Conservation (phyloP, 192 early-diverging fungal species). For the Mortierella alpina region DNA sequence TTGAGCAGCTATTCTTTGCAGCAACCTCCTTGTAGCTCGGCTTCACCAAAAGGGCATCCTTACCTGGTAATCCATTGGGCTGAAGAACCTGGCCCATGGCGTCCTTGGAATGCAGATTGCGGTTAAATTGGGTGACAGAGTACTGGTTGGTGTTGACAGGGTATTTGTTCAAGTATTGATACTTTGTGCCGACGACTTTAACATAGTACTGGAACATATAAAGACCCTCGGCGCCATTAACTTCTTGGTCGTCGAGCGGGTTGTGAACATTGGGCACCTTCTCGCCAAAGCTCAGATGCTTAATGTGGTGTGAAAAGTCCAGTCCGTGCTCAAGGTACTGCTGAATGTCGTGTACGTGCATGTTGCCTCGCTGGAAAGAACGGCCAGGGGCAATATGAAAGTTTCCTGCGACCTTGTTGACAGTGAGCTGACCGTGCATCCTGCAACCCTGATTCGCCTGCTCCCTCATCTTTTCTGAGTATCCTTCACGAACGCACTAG, state of each 20-base stretch:
- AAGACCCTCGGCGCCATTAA: slow-evolving; percentile 22
- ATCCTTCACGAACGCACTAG: slow-evolving; percentile 89
- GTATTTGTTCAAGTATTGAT: slow-evolving; percentile 74
- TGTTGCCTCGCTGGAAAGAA: slow-evolving; percentile 71
- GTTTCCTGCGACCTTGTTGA: slow-evolving; percentile 95
- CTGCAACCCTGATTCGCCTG: slow-evolving; percentile 93
- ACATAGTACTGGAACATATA: slow-evolving; percentile 91
- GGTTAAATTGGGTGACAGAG: slow-evolving; percentile 90
- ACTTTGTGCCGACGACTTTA: slow-evolving; percentile 92
- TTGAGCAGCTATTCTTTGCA: not conserved
- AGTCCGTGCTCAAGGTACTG: slow-evolving; percentile 71
- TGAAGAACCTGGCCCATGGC: slow-evolving; percentile 12
- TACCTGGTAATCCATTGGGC: slow-evolving; percentile 51
- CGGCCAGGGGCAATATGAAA: slow-evolving; percentile 94
- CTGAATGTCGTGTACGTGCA: slow-evolving; percentile 85
- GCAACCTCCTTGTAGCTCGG: not conserved
- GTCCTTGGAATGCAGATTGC: slow-evolving; percentile 58
- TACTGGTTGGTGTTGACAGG: slow-evolving; percentile 93
- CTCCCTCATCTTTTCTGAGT: slow-evolving; percentile 73
- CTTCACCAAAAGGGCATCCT: not conserved
- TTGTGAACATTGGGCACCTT: slow-evolving; percentile 62
- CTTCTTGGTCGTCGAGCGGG: slow-evolving; percentile 65
- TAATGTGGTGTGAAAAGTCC: slow-evolving; percentile 86
- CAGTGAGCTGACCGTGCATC: slow-evolving; percentile 79
- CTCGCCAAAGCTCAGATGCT: slow-evolving; percentile 85